A percentile compares a stretch with the other conserved stretches of the same genome.
Conservation (phyloP, 164 flowering plant genomes). For the Umbellularia californica region DNA sequence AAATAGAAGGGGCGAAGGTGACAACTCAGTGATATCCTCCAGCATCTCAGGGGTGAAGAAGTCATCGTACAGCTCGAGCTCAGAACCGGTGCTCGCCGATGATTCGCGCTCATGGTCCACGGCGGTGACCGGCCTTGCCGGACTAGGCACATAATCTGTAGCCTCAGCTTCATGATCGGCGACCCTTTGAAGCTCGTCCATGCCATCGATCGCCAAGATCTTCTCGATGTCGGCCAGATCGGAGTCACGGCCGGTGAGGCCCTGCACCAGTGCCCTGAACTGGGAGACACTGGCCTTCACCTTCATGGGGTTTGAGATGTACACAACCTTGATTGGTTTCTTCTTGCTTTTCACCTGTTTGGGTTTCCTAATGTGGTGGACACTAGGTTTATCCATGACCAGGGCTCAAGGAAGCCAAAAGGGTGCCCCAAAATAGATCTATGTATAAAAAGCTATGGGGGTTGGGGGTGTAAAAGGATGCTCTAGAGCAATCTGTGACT, state of each 20-base stretch:
- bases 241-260: constrained; percentile 58
- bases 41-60: constrained; percentile 29
- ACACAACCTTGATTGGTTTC: constrained; percentile 55
- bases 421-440: neutral
- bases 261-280: constrained; percentile 70
- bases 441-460: neutral
- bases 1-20: constrained; percentile 16
- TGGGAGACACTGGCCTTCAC: constrained; percentile 58
- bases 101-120: neutral
- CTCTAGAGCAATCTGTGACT: neutral
- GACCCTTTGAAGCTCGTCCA: constrained; percentile 2
- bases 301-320: constrained; percentile 86
- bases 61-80: constrained; percentile 26
- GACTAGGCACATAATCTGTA: neutral
- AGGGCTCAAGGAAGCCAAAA: neutral
- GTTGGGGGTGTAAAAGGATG: neutral
- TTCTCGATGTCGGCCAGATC: constrained; percentile 5
- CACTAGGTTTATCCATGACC: neutral
- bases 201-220: neutral
- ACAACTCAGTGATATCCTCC: constrained; percentile 24
- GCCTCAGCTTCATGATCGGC: constrained; percentile 1
- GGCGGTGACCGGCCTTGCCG: neutral
- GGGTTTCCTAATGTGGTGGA: neutral
- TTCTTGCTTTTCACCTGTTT: neutral
- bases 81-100: constrained; percentile 10